These are phyloP conservation scores for Nannizzia gypsea DNA, from an alignment of 2,329 filamentous ascomycete species.

Conservation along the genomic window DNA sequence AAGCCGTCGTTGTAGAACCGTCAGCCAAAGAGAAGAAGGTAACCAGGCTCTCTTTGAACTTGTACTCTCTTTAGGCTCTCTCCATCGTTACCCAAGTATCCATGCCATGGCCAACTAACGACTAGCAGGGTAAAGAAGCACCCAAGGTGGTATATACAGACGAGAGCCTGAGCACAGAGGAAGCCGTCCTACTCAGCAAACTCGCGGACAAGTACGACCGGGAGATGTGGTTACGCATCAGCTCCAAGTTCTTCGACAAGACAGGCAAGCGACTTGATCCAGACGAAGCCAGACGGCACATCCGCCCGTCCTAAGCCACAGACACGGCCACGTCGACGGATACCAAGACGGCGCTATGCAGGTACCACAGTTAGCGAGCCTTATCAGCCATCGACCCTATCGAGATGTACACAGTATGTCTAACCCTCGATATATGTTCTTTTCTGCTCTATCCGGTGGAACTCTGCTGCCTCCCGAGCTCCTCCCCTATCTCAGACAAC, in stretches of 20 bases:
- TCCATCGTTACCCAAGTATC: too few relatives aligned
- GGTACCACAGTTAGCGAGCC: too few relatives aligned
- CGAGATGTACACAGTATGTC: too few relatives aligned
- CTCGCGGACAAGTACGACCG: constrained; percentile 34
- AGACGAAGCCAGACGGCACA: constrained; percentile 23
- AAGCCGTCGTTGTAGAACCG: constrained; percentile 12
- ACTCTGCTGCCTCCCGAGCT: neutral
- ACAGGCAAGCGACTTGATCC: constrained; percentile 37
- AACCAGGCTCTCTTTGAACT: neutral
- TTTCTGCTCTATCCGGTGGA: neutral
- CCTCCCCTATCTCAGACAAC: neutral
- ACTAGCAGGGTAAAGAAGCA: neutral
- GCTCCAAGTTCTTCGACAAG: constrained; percentile 38
- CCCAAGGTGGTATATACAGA: constrained; percentile 17
- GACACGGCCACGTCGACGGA: too few relatives aligned
- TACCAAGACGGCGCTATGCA: too few relatives aligned
- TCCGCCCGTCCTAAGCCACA: constrained; percentile 7
- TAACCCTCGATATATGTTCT: too few relatives aligned
- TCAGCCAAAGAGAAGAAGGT: constrained; percentile 5
- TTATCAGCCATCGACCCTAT: too few relatives aligned
- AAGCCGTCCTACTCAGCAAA: constrained; percentile 29
- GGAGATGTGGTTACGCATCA: constrained; percentile 37
- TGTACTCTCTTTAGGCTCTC: too few relatives aligned
- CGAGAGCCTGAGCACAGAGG: constrained; percentile 19
- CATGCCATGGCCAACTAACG: neutral